Base-by-base conservation (phyloP, 345 rosid genomes). In the Anacardium occidentale region DNA sequence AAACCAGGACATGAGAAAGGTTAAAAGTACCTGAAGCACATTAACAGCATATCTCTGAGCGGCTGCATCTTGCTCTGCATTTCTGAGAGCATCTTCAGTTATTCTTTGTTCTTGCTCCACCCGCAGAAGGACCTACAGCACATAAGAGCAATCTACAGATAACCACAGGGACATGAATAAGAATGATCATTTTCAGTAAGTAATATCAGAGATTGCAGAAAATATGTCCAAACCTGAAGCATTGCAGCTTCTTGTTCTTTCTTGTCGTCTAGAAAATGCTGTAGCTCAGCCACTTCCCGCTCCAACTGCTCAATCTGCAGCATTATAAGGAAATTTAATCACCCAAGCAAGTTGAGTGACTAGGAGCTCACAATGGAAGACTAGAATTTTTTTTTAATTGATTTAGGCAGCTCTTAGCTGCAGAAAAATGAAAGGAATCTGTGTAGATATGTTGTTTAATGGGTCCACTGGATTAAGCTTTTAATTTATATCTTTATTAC, bases 241-340 rank as follows among this genome's bases (percentile, higher is more conserved):
- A 92, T 82, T 65, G 97, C 94, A 71, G 81, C 55, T 89, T 95
- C 99, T 79, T 92, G 96, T 85, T 90, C 96, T 79, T 84, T 89
- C 77, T 91, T 92, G 66, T 95, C 93, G 54, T 85, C 69, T 61
- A 95, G 93, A 70, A 78, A 69, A 78, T 88, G 85, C 72, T 48
- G 80, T 64, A 92, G 80, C 22, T 83, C 89, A 71, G 64, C 71
- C 21, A 87, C 79, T 74, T 95, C 97, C 56, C 74, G 81, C 86
- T 88, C 97, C 84, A 92, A 71, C 71, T 78, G 83, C 82, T 92
- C 98, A 81, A 88, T 76, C 98, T 95, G 85, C 70, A 78, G 54
- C 51, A 71, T 42, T 40, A 17, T 25, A 66, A 62, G 66, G 47
- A 32, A 72, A 61, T 34, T 47, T 67, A 74, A 75, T 25, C 58